These are phyloP conservation scores for Coprinellus micaceus DNA, from an alignment of 768 basidiomycete species.

Conservation along the genomic window DNA sequence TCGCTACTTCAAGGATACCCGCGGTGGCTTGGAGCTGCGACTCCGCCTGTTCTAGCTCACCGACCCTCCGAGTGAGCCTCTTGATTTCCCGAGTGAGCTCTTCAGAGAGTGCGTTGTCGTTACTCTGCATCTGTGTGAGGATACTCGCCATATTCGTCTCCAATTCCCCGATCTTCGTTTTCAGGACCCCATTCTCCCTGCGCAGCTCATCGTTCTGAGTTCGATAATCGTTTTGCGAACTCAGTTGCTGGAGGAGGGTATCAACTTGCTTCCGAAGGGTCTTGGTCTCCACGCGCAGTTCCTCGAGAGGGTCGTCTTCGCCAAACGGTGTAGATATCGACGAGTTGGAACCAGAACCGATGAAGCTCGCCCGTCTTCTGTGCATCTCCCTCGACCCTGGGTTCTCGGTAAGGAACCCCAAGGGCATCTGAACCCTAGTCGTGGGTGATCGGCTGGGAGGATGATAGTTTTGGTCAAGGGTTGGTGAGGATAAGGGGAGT, in stretches of 20 bases:
- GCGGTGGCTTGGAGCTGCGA: conserved; percentile 26
- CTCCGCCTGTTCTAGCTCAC: conserved; percentile 29
- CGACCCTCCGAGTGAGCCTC: conserved; percentile 21
- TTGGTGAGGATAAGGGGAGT: too few relatives aligned
- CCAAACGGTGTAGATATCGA: not conserved
- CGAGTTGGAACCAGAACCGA: not conserved
- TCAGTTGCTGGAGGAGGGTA: conserved; percentile 24
- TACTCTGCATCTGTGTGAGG: conserved; percentile 21
- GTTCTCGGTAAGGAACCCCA: not conserved
- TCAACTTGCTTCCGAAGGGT: conserved; percentile 25
- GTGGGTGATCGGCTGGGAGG: not conserved
- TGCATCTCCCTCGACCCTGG: not conserved
- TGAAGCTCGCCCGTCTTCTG: not conserved
- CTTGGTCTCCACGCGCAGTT: conserved; percentile 26
- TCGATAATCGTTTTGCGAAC: conserved; percentile 22
- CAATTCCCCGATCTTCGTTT: conserved; percentile 25
- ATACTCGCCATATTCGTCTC: conserved; percentile 27
- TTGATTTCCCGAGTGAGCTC: conserved; percentile 27
- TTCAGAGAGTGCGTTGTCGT: conserved; percentile 19
- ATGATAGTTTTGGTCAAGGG: not conserved
- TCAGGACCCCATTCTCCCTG: conserved; percentile 24
- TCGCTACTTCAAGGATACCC: conserved; percentile 24
- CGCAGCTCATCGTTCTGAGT: conserved; percentile 21
- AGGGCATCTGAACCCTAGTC: not conserved
- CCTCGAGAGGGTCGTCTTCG: conserved; percentile 21